phyloP scores from a whole-genome alignment of 768 basidiomycete genomes.

The Amanita rimosa region DNA sequence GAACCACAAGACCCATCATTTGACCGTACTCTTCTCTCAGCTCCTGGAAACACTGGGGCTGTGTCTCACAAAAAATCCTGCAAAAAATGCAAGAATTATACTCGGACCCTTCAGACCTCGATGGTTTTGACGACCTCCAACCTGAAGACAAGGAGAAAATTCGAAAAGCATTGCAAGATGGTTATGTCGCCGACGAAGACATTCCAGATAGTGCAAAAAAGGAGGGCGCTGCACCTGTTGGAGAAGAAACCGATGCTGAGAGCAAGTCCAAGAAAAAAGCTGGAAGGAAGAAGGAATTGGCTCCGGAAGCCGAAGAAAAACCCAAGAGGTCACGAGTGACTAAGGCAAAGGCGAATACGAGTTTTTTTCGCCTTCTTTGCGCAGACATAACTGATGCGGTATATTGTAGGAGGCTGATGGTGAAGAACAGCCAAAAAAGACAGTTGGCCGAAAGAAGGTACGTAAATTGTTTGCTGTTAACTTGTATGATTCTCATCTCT shows the following conservation, averaged over 20 bases:
- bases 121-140: conserved; percentile 71
- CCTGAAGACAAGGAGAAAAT: conserved; percentile 65
- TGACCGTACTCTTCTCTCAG: conserved; percentile 21
- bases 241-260: conserved; percentile 33
- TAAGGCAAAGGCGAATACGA: conserved; percentile 7
- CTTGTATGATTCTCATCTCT: background rate
- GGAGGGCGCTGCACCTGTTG: conserved; percentile 29
- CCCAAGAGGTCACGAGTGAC: conserved; percentile 17
- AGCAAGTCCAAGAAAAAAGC: conserved; percentile 43
- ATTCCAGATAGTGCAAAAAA: conserved; percentile 68
- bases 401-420: conserved; percentile 13
- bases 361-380: background rate
- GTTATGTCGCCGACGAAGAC: conserved; percentile 74
- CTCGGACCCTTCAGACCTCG: conserved; percentile 53
- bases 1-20: background rate
- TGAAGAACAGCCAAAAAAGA: conserved; percentile 39
- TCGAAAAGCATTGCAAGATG: conserved; percentile 62
- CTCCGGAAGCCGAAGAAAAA: conserved; percentile 17
- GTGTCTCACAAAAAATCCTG: conserved; percentile 59
- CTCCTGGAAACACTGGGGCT: conserved; percentile 89
- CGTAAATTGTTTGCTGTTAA: conserved; percentile 10
- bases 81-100: conserved; percentile 58
- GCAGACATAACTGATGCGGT: background rate
- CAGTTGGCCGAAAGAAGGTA: conserved; percentile 18
- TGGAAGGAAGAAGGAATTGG: conserved; percentile 19